phyloP scores from a whole-genome alignment of 768 basidiomycete genomes.

The Lactifluus pinguis region DNA sequence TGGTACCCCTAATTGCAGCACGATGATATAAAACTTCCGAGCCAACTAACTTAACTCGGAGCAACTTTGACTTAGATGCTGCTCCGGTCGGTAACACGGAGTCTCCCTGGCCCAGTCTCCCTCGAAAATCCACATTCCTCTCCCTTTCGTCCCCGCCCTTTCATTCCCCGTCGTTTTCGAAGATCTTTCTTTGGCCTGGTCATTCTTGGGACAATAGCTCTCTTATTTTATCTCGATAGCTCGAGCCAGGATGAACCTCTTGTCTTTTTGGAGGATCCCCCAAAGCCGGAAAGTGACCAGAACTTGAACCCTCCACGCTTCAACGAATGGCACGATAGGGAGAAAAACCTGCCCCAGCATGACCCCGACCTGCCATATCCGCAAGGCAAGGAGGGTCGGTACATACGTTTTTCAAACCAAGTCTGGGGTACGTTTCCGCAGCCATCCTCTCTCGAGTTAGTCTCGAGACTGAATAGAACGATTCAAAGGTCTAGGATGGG shows the following conservation, averaged over 20 bases:
- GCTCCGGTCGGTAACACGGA: no score
- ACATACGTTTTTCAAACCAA: constrained; percentile 16
- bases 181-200: background rate
- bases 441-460: no score
- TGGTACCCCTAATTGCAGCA: no score
- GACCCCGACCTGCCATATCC: constrained; percentile 8
- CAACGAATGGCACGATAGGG: constrained; percentile 4
- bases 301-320: constrained; percentile 10
- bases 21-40: no score
- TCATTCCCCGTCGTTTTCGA: background rate
- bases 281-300: background rate
- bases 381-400: constrained; percentile 13
- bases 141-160: background rate
- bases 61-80: no score
- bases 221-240: background rate
- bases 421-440: background rate
- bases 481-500: no score
- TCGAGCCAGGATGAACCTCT: background rate
- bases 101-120: background rate
- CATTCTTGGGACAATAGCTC: background rate
- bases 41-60: no score
- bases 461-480: no score
- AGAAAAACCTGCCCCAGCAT: constrained; percentile 12
- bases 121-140: background rate
- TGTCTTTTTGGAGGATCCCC: background rate